These are phyloP conservation scores for Truncatella angustata DNA, from an alignment of 2,329 filamentous ascomycete species.

Conservation along the genomic window DNA sequence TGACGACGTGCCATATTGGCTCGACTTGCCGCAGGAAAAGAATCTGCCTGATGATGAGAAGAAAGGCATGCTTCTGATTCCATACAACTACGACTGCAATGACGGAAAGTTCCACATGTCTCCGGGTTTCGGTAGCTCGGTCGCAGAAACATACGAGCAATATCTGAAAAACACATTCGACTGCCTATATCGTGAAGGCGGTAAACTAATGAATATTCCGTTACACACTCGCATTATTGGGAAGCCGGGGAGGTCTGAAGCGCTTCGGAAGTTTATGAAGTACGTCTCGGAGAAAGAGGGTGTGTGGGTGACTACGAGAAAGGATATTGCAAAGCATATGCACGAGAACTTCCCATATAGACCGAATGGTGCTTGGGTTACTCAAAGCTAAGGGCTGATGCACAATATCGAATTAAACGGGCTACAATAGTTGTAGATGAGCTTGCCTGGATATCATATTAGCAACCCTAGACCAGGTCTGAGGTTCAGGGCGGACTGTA, in stretches of 20 bases:
- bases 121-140: conserved; percentile 37
- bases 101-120: conserved; percentile 43
- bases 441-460: too few species aligned
- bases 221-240: conserved; percentile 38
- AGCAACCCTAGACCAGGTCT: too few species aligned
- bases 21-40: conserved; percentile 27
- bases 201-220: conserved; percentile 41
- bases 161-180: conserved; percentile 41
- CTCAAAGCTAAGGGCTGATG: not conserved
- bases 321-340: conserved; percentile 41
- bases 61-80: conserved; percentile 36
- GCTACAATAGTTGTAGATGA: too few species aligned
- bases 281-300: conserved; percentile 35
- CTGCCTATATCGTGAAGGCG: conserved; percentile 37
- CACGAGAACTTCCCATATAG: conserved; percentile 36
- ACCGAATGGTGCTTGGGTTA: conserved; percentile 19
- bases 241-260: conserved; percentile 36
- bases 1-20: conserved; percentile 27
- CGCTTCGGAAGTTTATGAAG: conserved; percentile 36
- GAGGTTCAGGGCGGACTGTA: too few species aligned
- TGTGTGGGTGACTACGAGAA: conserved; percentile 42
- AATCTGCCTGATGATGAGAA: conserved; percentile 25
- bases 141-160: conserved; percentile 35
- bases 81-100: conserved; percentile 37
- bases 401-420: too few species aligned